Conservation (phyloP, 805 yeast genomes). For the Metschnikowia lachancei region DNA sequence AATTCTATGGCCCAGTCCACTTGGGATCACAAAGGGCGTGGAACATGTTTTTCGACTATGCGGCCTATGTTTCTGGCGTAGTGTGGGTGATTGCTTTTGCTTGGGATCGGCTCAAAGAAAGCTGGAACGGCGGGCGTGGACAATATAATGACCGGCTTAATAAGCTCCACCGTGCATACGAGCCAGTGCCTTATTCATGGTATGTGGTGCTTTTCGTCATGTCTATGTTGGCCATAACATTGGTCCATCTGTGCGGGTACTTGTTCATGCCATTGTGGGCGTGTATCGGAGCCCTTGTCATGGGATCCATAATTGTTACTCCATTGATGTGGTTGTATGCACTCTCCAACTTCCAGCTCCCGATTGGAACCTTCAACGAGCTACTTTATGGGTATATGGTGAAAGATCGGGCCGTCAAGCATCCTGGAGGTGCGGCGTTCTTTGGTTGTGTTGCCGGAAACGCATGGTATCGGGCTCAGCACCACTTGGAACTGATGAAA, state of each 20-base stretch:
- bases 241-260: slow-evolving; percentile 18
- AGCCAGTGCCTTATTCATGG: slow-evolving; percentile 46
- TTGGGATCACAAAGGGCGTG: slow-evolving; percentile 49
- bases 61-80: slow-evolving; percentile 49
- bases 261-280: slow-evolving; percentile 45
- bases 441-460: slow-evolving; percentile 55
- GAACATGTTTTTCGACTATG: slow-evolving; percentile 53
- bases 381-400: slow-evolving; percentile 47
- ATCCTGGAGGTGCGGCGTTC: slow-evolving; percentile 49
- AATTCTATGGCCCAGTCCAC: slow-evolving; percentile 43
- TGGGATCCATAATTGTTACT: slow-evolving; percentile 46
- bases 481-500: slow-evolving; percentile 37
- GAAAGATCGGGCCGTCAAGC: slow-evolving; percentile 31
- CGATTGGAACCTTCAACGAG: slow-evolving; percentile 52
- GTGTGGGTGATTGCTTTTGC: slow-evolving; percentile 45
- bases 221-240: slow-evolving; percentile 22
- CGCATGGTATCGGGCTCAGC: slow-evolving; percentile 53
- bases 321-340: slow-evolving; percentile 53
- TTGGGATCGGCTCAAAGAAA: slow-evolving; percentile 17
- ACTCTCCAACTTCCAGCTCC: slow-evolving; percentile 49
- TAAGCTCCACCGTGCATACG: slow-evolving; percentile 37
- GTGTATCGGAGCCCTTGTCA: slow-evolving; percentile 40
- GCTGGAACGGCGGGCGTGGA: slow-evolving; percentile 10
- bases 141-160: slow-evolving; percentile 44
- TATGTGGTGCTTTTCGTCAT: slow-evolving; percentile 33